phyloP scores from a whole-genome alignment of 768 basidiomycete species.

The Lentinula sp. region DNA sequence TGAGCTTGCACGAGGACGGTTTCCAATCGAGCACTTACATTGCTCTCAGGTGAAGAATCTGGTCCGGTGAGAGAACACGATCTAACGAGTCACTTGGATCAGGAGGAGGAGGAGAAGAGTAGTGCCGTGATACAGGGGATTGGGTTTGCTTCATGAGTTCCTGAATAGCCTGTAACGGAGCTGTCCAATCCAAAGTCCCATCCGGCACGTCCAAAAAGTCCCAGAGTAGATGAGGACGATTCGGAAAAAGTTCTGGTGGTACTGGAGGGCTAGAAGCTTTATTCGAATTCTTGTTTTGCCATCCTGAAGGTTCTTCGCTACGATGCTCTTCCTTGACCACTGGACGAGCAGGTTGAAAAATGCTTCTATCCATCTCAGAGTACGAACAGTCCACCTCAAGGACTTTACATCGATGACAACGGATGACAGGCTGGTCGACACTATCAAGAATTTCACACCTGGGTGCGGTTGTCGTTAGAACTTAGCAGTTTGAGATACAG shows the following conservation, averaged over 20 bases:
- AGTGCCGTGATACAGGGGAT: conserved; percentile 3
- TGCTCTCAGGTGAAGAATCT: conserved; percentile 23
- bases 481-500: too few species aligned
- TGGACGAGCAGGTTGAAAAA: background rate
- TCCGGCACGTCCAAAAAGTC: conserved; percentile 21
- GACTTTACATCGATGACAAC: conserved; percentile 36
- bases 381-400: conserved; percentile 36
- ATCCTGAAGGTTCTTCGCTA: background rate
- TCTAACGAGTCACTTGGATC: conserved; percentile 18
- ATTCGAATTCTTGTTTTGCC: background rate
- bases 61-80: conserved; percentile 23
- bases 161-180: conserved; percentile 36
- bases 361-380: conserved; percentile 18
- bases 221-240: conserved; percentile 20
- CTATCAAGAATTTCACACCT: conserved; percentile 38
- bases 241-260: conserved; percentile 4
- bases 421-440: conserved; percentile 19
- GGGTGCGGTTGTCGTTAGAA: too few species aligned
- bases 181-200: conserved; percentile 27
- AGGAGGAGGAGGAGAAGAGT: conserved; percentile 14
- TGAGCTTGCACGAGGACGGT: background rate
- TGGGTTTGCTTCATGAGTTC: conserved; percentile 22
- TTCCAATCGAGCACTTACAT: conserved; percentile 18
- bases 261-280: background rate
- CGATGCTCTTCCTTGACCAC: background rate